Evolutionary conservation across 371 early-diverging fungal genomes (phyloP).

Genomic region (Mortierella sp.): DNA sequence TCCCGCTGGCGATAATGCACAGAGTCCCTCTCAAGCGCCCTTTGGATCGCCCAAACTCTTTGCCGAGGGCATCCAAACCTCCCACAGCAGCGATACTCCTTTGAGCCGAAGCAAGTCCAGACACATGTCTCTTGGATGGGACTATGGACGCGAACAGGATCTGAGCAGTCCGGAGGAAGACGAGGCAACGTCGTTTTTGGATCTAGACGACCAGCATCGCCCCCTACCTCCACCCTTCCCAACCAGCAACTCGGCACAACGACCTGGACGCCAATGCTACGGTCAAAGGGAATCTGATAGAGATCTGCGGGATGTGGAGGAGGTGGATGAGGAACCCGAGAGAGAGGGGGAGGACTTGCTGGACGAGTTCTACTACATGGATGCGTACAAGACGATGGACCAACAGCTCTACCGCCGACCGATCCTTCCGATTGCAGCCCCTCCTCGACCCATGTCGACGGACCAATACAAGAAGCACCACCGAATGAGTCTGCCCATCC

Average conservation of each 20-base stretch:
- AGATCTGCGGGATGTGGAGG: constrained; percentile 38
- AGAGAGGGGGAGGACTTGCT: constrained; percentile 41
- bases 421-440: constrained; percentile 17
- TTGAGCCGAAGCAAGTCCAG: background rate
- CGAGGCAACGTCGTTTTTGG: constrained; percentile 29
- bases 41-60: constrained; percentile 5
- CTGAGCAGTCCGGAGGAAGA: constrained; percentile 18
- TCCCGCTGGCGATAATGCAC: background rate
- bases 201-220: constrained; percentile 8
- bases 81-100: background rate
- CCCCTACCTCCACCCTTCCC: background rate
- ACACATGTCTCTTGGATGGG: constrained; percentile 2
- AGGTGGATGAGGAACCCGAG: constrained; percentile 36
- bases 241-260: background rate
- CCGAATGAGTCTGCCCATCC: constrained; percentile 50
- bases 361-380: constrained; percentile 47
- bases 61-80: constrained; percentile 16
- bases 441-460: constrained; percentile 46
- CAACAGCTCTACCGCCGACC: constrained; percentile 49
- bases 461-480: constrained; percentile 43
- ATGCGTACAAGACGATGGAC: constrained; percentile 55
- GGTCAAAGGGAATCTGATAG: background rate
- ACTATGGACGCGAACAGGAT: constrained; percentile 1
- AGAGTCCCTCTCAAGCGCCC: background rate
- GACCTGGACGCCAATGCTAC: background rate